These are phyloP conservation scores for Aspergillus pseudoglaucus DNA, from an alignment of 2,329 filamentous ascomycete genomes.

Conservation along the genomic window DNA sequence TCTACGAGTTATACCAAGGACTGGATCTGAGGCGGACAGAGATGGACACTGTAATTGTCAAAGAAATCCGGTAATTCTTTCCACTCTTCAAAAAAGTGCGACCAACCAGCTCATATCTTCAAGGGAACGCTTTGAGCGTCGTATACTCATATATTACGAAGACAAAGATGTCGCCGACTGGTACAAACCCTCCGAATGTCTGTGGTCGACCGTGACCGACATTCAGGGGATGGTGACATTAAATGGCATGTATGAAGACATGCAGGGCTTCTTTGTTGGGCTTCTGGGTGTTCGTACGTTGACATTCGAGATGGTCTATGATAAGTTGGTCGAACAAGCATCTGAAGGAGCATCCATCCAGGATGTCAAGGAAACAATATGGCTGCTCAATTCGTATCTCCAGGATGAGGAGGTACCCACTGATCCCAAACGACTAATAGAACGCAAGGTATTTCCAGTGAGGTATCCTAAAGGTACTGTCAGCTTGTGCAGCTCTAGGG, in stretches of 20 bases:
- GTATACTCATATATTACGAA: slow-evolving; percentile 1
- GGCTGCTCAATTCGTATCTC: slow-evolving; percentile 5
- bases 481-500: slow-evolving; percentile 1
- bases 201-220: slow-evolving; percentile 7
- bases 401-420: slow-evolving; percentile 1
- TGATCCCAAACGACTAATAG: not conserved
- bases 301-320: slow-evolving; percentile 7
- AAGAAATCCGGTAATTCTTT: not conserved
- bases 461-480: slow-evolving; percentile 2
- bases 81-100: not conserved
- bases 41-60: not conserved
- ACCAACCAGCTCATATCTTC: not conserved
- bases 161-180: not conserved
- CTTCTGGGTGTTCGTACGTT: slow-evolving; percentile 4
- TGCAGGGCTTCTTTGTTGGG: slow-evolving; percentile 4
- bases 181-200: slow-evolving; percentile 2
- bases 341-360: not conserved
- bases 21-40: not conserved
- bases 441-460: slow-evolving; percentile 6
- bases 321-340: slow-evolving; percentile 6
- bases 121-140: not conserved
- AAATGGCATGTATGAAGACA: slow-evolving; percentile 5
- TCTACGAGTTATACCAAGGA: slow-evolving; percentile 3
- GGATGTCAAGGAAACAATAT: slow-evolving; percentile 6
- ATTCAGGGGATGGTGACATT: slow-evolving; percentile 7